Conservation (phyloP, 352 stramenopile species). For the Phytophthora colocasiae region DNA sequence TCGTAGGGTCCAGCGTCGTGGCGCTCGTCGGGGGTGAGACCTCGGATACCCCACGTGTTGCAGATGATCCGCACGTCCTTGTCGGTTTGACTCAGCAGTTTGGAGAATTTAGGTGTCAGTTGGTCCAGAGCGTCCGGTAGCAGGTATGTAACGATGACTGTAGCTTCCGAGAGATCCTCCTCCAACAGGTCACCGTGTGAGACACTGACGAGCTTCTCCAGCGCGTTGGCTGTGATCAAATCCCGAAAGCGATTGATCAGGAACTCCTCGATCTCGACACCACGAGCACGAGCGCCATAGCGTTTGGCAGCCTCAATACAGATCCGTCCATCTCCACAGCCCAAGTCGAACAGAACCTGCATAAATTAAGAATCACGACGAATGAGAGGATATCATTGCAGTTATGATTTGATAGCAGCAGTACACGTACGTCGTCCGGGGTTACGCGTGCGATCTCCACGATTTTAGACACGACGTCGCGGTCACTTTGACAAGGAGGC, state of each 20-base stretch:
- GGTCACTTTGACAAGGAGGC: conserved; percentile 66
- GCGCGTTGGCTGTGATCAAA: conserved; percentile 39
- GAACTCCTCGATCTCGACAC: conserved; percentile 66
- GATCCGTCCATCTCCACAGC: conserved; percentile 65
- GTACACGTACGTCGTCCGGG: conserved; percentile 40
- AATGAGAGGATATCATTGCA: neutral
- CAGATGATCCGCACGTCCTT: conserved; percentile 62
- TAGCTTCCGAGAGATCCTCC: conserved; percentile 57
- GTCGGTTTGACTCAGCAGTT: conserved; percentile 38
- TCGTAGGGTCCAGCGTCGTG: conserved; percentile 46
- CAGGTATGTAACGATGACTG: conserved; percentile 68
- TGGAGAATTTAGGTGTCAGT: conserved; percentile 47
- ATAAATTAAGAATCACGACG: conserved; percentile 4
- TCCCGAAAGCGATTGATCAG: conserved; percentile 56
- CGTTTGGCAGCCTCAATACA: conserved; percentile 58
- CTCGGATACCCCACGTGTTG: conserved; percentile 68
- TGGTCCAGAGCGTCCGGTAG: conserved; percentile 58
- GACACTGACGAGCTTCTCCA: conserved; percentile 55
- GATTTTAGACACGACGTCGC: conserved; percentile 63
- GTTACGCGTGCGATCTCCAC: conserved; percentile 55
- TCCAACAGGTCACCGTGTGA: conserved; percentile 58
- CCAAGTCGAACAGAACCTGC: conserved; percentile 62
- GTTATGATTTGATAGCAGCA: neutral
- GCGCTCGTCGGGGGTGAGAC: conserved; percentile 38
- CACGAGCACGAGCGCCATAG: conserved; percentile 50